Evolutionary conservation across 257 asterid species (phyloP).

Genomic region (Rubia yunnanensis): DNA sequence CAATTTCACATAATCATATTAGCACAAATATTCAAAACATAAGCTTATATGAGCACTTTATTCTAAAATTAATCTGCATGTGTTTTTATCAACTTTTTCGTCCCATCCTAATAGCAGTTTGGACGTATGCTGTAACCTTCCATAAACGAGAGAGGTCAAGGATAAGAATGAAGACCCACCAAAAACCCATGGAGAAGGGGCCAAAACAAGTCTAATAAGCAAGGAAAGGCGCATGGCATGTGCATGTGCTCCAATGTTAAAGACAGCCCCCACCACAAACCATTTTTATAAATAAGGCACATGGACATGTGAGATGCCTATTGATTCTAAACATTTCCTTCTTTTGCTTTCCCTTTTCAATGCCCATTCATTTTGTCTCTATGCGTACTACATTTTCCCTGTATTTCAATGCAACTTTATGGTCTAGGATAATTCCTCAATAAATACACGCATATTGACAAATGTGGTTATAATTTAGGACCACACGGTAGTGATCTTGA

Average conservation of each 20-base stretch:
- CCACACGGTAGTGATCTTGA: background rate
- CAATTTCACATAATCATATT: too few relatives aligned
- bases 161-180: background rate
- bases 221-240: constrained; percentile 19
- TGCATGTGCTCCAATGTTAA: constrained; percentile 20
- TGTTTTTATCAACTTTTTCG: too few relatives aligned
- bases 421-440: background rate
- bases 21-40: too few relatives aligned
- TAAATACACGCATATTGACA: background rate
- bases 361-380: constrained; percentile 8
- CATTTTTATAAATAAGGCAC: background rate
- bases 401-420: background rate
- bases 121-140: too few relatives aligned
- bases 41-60: too few relatives aligned
- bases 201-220: constrained; percentile 19
- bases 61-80: too few relatives aligned
- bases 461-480: background rate
- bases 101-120: too few relatives aligned
- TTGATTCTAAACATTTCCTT: constrained; percentile 9
- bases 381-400: background rate
- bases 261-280: constrained; percentile 9
- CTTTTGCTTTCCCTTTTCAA: constrained; percentile 13
- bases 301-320: constrained; percentile 14
- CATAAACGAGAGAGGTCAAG: background rate
- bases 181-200: constrained; percentile 1